Evolutionary conservation across 805 yeast species (phyloP).

Genomic region (Saccharomyces kudriavzevii): DNA sequence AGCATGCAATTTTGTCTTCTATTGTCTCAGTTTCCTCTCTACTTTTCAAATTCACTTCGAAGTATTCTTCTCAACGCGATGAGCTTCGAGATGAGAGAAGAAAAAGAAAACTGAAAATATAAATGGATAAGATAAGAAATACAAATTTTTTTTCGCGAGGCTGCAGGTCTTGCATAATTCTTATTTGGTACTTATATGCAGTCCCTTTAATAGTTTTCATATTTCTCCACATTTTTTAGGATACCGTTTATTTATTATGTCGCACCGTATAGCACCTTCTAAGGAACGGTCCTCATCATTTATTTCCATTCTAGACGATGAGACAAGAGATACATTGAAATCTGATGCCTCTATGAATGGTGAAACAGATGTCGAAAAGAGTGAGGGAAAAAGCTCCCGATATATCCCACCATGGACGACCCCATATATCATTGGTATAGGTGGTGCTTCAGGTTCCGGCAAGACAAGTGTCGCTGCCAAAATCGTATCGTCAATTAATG

Average conservation of each 20-base stretch:
- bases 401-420: conserved; percentile 84
- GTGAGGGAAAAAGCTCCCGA: not conserved
- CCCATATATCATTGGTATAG: conserved; percentile 81
- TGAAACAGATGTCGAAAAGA: not conserved
- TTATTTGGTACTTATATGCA: not conserved
- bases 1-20: not conserved
- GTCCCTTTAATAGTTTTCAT: not conserved
- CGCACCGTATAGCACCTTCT: not conserved
- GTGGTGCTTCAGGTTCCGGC: conserved; percentile 85
- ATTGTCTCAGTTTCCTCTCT: not conserved
- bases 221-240: not conserved
- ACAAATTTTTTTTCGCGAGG: not conserved
- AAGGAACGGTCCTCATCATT: not conserved
- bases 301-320: not conserved
- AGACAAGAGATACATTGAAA: not conserved
- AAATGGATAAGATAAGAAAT: not conserved
- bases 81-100: not conserved
- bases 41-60: not conserved
- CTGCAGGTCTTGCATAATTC: not conserved
- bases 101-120: not conserved
- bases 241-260: not conserved
- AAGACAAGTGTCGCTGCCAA: conserved; percentile 85
- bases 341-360: not conserved
- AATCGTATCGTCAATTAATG: conserved; percentile 67
- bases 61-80: not conserved